Evolutionary conservation across 2,329 filamentous ascomycete genomes (phyloP).

Genomic region (Zopfia rhizophila): DNA sequence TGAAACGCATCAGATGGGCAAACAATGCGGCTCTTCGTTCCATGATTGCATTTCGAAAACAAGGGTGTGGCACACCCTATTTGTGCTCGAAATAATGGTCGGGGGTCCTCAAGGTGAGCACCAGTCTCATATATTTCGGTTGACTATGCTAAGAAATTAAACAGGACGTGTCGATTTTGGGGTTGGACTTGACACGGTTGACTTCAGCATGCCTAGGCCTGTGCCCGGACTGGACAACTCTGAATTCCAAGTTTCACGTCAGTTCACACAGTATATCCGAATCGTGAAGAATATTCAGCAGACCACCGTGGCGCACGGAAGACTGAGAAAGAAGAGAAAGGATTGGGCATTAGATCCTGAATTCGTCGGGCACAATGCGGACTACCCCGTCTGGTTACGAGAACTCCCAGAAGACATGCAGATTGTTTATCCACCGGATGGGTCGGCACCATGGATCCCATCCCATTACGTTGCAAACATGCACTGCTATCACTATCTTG

Average conservation of each 20-base stretch:
- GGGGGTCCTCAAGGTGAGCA: slow-evolving; percentile 86
- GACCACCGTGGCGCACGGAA: slow-evolving; percentile 79
- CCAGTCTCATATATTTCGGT: not conserved
- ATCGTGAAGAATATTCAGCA: slow-evolving; percentile 80
- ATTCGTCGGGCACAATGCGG: slow-evolving; percentile 80
- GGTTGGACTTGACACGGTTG: slow-evolving; percentile 78
- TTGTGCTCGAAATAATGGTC: slow-evolving; percentile 90
- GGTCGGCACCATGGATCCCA: slow-evolving; percentile 82
- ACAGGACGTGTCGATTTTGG: slow-evolving; percentile 77
- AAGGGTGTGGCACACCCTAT: slow-evolving; percentile 88
- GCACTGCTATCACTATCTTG: slow-evolving; percentile 88
- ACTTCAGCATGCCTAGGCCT: slow-evolving; percentile 74
- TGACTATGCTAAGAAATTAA: slow-evolving; percentile 15
- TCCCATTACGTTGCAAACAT: slow-evolving; percentile 90
- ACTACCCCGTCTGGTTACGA: slow-evolving; percentile 78
- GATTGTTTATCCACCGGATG: slow-evolving; percentile 80
- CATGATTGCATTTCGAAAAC: slow-evolving; percentile 86
- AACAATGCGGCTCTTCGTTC: slow-evolving; percentile 73
- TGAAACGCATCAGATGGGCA: slow-evolving; percentile 78
- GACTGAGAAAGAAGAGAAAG: slow-evolving; percentile 77
- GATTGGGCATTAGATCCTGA: slow-evolving; percentile 90
- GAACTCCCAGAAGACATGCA: slow-evolving; percentile 82
- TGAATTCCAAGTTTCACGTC: slow-evolving; percentile 81
- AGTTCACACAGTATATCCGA: slow-evolving; percentile 83
- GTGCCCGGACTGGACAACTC: slow-evolving; percentile 75